Base-by-base conservation (phyloP, 257 asterid species). In the Linaria vulgaris region DNA sequence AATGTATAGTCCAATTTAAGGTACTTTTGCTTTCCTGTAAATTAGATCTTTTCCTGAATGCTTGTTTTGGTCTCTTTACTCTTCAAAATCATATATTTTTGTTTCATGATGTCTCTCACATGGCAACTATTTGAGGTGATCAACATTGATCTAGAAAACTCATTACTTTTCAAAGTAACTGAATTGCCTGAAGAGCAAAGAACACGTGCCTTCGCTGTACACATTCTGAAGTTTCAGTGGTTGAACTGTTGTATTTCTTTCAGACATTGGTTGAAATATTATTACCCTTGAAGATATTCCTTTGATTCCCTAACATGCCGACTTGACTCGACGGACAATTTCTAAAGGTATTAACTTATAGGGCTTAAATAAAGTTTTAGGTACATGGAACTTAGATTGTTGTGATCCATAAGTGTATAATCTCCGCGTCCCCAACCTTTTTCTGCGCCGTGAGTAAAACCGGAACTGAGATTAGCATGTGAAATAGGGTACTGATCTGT, bases 1-100 rank as follows among this genome's bases (percentile, higher is more conserved):
- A 85, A 66, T 79, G 95, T 59, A 78, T 85, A 60, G 77, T 63
- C 72, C 95, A 86, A 67, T 94, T 94, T 78, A 94, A 85, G 99
- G 99, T 94, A 74, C 67, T 45, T 47, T 19, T 44, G 20, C 62
- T 59, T 30, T 37, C 47, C 51, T 39, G 34, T 56, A 25, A 61
- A 52, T 34, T 71, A 64, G 6, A 17, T 31, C 62, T 20, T 37
- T 64, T 56, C 22, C 31, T 39, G 45, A 57, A 64, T 41, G 38
- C 31, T 49, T 49, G 56, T 56, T 59, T 62, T 59, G 38, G 59
- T 49, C 23, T 38, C 51, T 67, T 56, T 64, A 24, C 20, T 11
- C 47, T 58, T 34, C 53, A 39, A 53, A 75, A 51, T 44, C 47
- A 41, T 59, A 27, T 31, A 14, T 24, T 47, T 54, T 50, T n/a